Percentiles rank a stretch among this genome's conserved stretches.
These are phyloP conservation scores for Tympanopsis confertula DNA, from an alignment of 2,329 filamentous ascomycete species.

Conservation along the genomic window DNA sequence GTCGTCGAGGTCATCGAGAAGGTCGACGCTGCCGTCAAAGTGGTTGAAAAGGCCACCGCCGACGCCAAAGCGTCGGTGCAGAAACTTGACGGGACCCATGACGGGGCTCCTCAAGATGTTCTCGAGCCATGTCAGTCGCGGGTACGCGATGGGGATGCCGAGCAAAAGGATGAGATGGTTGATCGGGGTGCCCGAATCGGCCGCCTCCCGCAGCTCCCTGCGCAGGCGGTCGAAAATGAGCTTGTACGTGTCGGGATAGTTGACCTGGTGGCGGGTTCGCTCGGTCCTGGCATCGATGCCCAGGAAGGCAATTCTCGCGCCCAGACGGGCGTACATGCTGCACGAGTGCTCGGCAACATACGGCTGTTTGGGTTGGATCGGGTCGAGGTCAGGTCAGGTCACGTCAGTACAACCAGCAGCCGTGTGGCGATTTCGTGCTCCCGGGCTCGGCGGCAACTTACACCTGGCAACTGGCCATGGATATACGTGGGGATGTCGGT, in stretches of 20 bases:
- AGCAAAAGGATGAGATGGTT: slow-evolving; percentile 79
- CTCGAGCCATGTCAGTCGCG: slow-evolving; percentile 91
- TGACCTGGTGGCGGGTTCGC: slow-evolving; percentile 85
- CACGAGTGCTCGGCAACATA: slow-evolving; percentile 84
- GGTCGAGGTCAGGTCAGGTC: slow-evolving; percentile 47
- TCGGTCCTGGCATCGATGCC: slow-evolving; percentile 91
- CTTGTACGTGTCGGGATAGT: slow-evolving; percentile 85
- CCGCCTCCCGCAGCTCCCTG: slow-evolving; percentile 60
- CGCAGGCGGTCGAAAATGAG: slow-evolving; percentile 67
- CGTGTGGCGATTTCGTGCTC: too few species aligned
- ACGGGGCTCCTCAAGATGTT: slow-evolving; percentile 80
- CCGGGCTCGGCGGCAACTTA: slow-evolving; percentile 50
- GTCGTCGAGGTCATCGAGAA: slow-evolving; percentile 86
- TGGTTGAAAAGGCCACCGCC: slow-evolving; percentile 80
- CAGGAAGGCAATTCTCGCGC: slow-evolving; percentile 71
- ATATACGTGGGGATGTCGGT: slow-evolving; percentile 64
- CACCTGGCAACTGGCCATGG: slow-evolving; percentile 61
- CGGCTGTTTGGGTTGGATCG: slow-evolving; percentile 59
- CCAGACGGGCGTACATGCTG: slow-evolving; percentile 76
- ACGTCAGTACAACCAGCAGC: too few species aligned
- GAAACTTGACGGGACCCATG: slow-evolving; percentile 76
- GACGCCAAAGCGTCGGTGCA: slow-evolving; percentile 83
- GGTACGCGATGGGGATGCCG: slow-evolving; percentile 78
- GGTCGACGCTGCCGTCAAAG: slow-evolving; percentile 86
- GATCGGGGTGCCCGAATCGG: slow-evolving; percentile 59